Percentiles rank a stretch among this genome's conserved stretches.
Evolutionary conservation across 1,284 basidiomycete species (phyloP).

Genomic region (Malassezia arunalokei): DNA sequence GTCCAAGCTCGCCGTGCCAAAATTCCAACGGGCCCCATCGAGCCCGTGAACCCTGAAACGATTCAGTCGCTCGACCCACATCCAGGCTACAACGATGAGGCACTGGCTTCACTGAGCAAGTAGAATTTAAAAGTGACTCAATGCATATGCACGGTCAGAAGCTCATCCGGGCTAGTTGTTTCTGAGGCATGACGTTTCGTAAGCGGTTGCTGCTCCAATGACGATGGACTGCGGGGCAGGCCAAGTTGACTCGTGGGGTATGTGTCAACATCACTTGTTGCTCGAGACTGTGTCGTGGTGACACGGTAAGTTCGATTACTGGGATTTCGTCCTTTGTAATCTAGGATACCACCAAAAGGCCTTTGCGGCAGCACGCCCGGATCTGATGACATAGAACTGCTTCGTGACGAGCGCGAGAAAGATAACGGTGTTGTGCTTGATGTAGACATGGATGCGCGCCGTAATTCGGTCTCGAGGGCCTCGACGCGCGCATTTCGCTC

Average conservation of each 20-base stretch:
- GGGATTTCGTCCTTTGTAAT: slow-evolving; percentile 1
- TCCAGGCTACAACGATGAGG: slow-evolving; percentile 30
- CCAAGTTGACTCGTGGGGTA: neutral
- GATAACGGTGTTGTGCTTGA: neutral
- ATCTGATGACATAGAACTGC: neutral
- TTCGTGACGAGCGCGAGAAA: neutral
- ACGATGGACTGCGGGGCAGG: neutral
- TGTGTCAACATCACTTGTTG: neutral
- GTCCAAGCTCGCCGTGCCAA: slow-evolving; percentile 25
- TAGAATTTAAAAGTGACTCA: neutral
- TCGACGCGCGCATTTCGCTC: neutral
- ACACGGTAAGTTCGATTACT: neutral
- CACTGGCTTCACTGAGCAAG: slow-evolving; percentile 23
- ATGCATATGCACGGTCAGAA: neutral
- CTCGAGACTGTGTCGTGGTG: neutral
- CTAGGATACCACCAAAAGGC: slow-evolving; percentile 8
- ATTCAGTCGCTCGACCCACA: neutral
- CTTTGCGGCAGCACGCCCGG: neutral
- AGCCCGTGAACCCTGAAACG: neutral
- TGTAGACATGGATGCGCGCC: neutral
- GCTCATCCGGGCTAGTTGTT: neutral
- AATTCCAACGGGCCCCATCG: slow-evolving; percentile 16
- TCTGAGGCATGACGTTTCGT: neutral
- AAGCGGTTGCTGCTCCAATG: neutral
- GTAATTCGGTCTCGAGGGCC: neutral